Conservation (phyloP, 306 rosid genomes). For the Hippophae tibetana region DNA sequence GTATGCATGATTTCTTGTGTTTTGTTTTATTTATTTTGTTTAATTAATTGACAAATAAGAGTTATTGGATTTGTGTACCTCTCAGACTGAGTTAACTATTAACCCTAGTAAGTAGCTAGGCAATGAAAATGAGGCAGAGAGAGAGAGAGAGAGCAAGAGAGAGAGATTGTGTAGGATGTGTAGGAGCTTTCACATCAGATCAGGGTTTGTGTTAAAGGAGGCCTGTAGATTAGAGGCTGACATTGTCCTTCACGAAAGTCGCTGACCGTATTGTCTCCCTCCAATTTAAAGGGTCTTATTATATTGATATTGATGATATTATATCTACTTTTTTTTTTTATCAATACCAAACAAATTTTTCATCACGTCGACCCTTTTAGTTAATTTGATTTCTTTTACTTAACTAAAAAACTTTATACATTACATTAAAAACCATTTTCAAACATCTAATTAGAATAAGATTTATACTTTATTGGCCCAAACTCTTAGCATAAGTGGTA, state of each 20-base stretch:
- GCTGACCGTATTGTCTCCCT: conserved; percentile 43
- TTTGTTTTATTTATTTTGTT: neutral
- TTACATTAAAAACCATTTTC: too few relatives aligned
- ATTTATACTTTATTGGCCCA: too few relatives aligned
- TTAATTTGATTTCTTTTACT: too few relatives aligned
- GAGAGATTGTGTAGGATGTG: neutral
- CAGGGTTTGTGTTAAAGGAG: conserved; percentile 24
- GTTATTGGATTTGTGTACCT: too few relatives aligned
- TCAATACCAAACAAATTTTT: too few relatives aligned
- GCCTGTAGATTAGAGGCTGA: conserved; percentile 24
- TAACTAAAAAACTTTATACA: too few relatives aligned
- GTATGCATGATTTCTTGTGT: neutral
- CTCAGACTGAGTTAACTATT: neutral
- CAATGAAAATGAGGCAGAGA: neutral
- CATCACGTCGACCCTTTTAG: too few relatives aligned
- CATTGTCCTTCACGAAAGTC: conserved; percentile 44
- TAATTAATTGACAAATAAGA: too few relatives aligned
- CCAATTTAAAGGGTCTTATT: conserved; percentile 27
- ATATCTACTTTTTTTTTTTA: too few relatives aligned
- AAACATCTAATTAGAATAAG: too few relatives aligned
- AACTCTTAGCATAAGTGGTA: too few relatives aligned
- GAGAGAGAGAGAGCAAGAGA: neutral
- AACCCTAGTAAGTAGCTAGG: neutral
- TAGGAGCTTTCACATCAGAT: conserved; percentile 37
- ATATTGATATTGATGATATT: too few relatives aligned